A percentile compares a stretch with the other conserved stretches of the same genome.
These are phyloP conservation scores for Fusarium globosum DNA, from an alignment of 2,329 filamentous ascomycete genomes.

Conservation along the genomic window DNA sequence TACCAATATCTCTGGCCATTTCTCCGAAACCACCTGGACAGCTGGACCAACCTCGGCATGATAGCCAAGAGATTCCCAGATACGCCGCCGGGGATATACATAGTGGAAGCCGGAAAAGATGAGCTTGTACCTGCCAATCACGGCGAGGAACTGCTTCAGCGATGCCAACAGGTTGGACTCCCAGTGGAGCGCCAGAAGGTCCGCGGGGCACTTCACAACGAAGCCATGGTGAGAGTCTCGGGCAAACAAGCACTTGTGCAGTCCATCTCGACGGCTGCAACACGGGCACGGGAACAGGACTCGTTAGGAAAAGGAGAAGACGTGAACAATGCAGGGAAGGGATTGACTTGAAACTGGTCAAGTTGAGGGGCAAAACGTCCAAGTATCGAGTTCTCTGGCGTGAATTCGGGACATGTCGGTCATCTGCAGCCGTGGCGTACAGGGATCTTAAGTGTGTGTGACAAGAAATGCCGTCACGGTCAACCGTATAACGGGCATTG, in stretches of 20 bases:
- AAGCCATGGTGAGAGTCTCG: constrained; percentile 59
- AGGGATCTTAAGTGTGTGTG: constrained; percentile 36
- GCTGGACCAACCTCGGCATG: constrained; percentile 60
- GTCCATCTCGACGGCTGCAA: constrained; percentile 42
- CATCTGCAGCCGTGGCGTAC: constrained; percentile 28
- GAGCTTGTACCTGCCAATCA: constrained; percentile 68
- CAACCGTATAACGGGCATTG: constrained; percentile 13
- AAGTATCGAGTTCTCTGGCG: constrained; percentile 30
- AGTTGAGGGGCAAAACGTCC: constrained; percentile 17
- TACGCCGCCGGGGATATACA: constrained; percentile 55
- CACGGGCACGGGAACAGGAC: constrained; percentile 23
- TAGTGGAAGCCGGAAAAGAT: constrained; percentile 68
- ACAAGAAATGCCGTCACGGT: constrained; percentile 42
- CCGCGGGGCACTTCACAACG: constrained; percentile 66
- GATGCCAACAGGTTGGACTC: constrained; percentile 61
- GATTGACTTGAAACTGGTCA: constrained; percentile 22
- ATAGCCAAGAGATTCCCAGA: constrained; percentile 50
- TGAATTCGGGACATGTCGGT: constrained; percentile 46
- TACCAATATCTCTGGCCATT: constrained; percentile 82
- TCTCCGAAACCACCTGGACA: constrained; percentile 72
- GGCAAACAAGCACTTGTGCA: constrained; percentile 45
- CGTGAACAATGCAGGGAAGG: constrained; percentile 2
- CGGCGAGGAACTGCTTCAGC: constrained; percentile 56
- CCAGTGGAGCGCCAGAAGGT: constrained; percentile 58
- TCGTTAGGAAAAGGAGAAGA: constrained; percentile 5